Evolutionary conservation across 2,329 filamentous ascomycete genomes (phyloP).

Genomic region (Fusarium sulawesiense): DNA sequence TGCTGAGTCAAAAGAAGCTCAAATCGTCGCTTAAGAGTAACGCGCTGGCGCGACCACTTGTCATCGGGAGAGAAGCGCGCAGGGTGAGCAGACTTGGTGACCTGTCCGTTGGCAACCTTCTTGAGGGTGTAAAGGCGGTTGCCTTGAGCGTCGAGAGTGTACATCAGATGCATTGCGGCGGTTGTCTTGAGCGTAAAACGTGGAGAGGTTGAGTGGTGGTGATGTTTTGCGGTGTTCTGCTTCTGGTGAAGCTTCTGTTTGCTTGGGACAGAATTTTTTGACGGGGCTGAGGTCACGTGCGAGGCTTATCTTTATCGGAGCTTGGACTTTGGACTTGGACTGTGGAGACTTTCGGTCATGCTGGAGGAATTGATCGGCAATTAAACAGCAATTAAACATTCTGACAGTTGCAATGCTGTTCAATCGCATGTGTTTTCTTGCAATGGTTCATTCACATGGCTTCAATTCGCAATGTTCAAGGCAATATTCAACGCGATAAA

Average conservation of each 20-base stretch:
- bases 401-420: too few relatives aligned
- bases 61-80: conserved; percentile 98
- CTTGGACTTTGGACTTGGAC: background rate
- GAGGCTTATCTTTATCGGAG: conserved; percentile 33
- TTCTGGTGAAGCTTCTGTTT: conserved; percentile 25
- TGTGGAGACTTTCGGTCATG: background rate
- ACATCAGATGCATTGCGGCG: conserved; percentile 73
- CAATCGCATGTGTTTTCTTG: too few relatives aligned
- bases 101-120: conserved; percentile 84
- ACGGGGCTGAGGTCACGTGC: conserved; percentile 39
- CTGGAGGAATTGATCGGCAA: background rate
- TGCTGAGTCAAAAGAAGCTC: conserved; percentile 87
- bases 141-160: conserved; percentile 83
- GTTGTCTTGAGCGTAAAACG: background rate
- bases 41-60: conserved; percentile 96
- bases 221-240: background rate
- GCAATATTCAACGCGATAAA: background rate
- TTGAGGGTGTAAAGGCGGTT: conserved; percentile 96
- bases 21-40: conserved; percentile 94
- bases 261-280: conserved; percentile 33
- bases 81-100: conserved; percentile 96
- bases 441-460: background rate
- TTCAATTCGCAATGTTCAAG: background rate
- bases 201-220: background rate
- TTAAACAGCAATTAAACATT: background rate